Conservation (phyloP, 176 grass and related monocot genomes). For the maize (Zea mays) region DNA sequence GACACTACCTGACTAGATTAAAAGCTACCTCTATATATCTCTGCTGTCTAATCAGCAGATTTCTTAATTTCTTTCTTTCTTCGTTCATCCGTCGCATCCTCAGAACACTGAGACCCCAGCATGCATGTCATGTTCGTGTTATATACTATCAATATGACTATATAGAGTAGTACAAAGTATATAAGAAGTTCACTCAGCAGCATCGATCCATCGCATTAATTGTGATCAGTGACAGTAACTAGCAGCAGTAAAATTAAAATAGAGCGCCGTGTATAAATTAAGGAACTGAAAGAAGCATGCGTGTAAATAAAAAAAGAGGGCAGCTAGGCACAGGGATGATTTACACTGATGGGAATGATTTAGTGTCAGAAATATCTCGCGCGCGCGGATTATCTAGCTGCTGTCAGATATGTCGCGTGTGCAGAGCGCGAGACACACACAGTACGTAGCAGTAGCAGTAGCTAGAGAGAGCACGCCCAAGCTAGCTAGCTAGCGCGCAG, state of each 20-base stretch:
- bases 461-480: background rate
- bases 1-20: constrained; percentile 43
- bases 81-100: background rate
- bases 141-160: background rate
- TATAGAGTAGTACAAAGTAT: too few species aligned
- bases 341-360: constrained; percentile 52
- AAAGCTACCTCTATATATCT: constrained; percentile 21
- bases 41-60: constrained; percentile 44
- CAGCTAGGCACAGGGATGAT: constrained; percentile 33
- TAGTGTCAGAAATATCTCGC: constrained; percentile 43
- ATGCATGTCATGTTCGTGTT: too few species aligned
- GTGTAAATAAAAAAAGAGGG: background rate
- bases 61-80: constrained; percentile 2
- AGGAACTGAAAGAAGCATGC: too few species aligned
- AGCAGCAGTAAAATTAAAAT: background rate
- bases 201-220: background rate
- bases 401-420: constrained; percentile 42
- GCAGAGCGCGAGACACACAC: background rate
- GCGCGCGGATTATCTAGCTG: constrained; percentile 21
- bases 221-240: too few species aligned
- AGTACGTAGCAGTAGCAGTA: background rate
- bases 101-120: background rate
- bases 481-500: background rate
- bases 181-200: background rate
- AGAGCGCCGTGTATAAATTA: too few species aligned